Base-by-base conservation (phyloP, 495 filamentous ascomycete genomes). In the Xylaria venustula region DNA sequence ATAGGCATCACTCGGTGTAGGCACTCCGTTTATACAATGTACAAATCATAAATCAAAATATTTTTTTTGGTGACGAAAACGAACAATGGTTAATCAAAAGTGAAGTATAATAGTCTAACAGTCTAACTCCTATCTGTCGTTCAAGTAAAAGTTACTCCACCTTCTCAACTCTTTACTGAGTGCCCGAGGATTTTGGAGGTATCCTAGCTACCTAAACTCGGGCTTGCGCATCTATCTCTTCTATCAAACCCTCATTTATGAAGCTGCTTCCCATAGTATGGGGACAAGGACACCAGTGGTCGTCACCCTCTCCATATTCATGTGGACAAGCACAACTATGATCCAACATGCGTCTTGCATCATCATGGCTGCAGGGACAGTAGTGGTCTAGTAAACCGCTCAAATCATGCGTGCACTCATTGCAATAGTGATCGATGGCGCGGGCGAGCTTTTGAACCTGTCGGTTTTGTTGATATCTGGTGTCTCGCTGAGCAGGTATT, bases 221-320 rank as follows among this genome's bases (percentile, higher is more conserved):
- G 30, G 58, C 49, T 4, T 12, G n/a, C n/a, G n/a, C n/a, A n/a
- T n/a, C n/a, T n/a, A n/a, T n/a, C n/a, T n/a, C n/a, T n/a, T n/a
- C n/a, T n/a, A n/a, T n/a, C n/a, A n/a, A n/a, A n/a, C n/a, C n/a
- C n/a, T n/a, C n/a, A n/a, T n/a, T n/a, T n/a, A n/a, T n/a, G n/a
- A n/a, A n/a, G n/a, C n/a, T n/a, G n/a, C n/a, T n/a, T n/a, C n/a
- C n/a, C n/a, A n/a, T n/a, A n/a, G n/a, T n/a, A n/a, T n/a, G n/a
- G n/a, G n/a, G n/a, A n/a, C n/a, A n/a, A 3, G 50, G 58, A 22
- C 58, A 61, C 40, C 42, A 61, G 17, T 61, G 58, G 22, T 61
- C 58, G 8, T 28, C 30, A 1, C 58, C 58, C 14, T 34, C 1
- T 2, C 36, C 34, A 2, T 47, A 2, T 12, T 6, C 15, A 37